Conservation (phyloP, 208 protist species). For the Crithidia expoeki region DNA sequence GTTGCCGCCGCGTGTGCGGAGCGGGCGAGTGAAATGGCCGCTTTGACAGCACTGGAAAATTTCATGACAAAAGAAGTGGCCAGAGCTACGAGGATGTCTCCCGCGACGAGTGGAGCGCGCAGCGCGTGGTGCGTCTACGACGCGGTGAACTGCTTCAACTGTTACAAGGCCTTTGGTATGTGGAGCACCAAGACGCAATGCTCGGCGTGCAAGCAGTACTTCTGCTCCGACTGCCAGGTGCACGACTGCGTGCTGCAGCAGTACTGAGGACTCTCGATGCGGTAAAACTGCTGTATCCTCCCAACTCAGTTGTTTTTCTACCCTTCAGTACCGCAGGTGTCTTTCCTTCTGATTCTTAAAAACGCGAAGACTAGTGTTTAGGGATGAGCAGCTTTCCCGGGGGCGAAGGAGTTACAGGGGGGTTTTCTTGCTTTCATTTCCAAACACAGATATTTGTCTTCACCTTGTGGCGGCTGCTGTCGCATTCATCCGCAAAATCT, state of each 20-base stretch:
- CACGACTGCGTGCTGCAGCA: slow-evolving; percentile 30
- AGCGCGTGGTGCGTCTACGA: slow-evolving; percentile 53
- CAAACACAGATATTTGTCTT: too few relatives aligned
- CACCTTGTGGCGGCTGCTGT: too few relatives aligned
- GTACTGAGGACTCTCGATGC: background rate
- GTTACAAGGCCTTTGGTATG: slow-evolving; percentile 46
- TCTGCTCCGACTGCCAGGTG: slow-evolving; percentile 43
- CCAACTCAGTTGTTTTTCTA: too few relatives aligned
- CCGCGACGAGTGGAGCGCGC: slow-evolving; percentile 7
- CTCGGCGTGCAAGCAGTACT: slow-evolving; percentile 37
- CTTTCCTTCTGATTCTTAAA: too few relatives aligned
- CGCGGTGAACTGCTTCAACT: slow-evolving; percentile 46
- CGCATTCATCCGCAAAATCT: too few relatives aligned
- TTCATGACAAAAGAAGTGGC: slow-evolving; percentile 17
- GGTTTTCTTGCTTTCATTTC: background rate
- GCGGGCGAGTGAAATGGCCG: slow-evolving; percentile 23
- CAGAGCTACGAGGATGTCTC: background rate
- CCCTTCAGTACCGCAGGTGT: background rate
- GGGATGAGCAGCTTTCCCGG: too few relatives aligned
- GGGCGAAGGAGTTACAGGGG: too few relatives aligned
- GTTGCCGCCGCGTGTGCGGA: slow-evolving; percentile 47
- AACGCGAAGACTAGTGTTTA: too few relatives aligned
- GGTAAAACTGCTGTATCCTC: background rate
- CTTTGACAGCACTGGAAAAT: slow-evolving; percentile 26
- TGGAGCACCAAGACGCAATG: slow-evolving; percentile 35